phyloP scores from a whole-genome alignment of 192 early-diverging fungal species.

The Linnemannia exigua region DNA sequence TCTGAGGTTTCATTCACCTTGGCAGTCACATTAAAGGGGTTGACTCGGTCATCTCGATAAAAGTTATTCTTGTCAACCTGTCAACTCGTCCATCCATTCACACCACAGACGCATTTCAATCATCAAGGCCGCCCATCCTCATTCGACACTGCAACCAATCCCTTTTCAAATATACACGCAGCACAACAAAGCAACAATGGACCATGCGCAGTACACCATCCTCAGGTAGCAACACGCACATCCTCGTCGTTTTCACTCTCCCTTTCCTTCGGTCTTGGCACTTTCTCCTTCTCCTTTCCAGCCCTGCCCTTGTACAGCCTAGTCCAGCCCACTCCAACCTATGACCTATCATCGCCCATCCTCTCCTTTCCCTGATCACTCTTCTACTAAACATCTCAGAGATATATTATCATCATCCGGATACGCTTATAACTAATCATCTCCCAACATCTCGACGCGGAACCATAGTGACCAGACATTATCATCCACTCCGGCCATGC shows the following conservation, averaged over 20 bases:
- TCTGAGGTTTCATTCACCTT: no score
- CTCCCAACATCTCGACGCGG: no score
- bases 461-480: conserved; percentile 29
- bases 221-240: conserved; percentile 1
- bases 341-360: not conserved
- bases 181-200: conserved; percentile 7
- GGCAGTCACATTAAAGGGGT: no score
- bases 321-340: not conserved
- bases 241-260: no score
- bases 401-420: not conserved
- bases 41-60: no score
- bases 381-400: not conserved
- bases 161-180: not conserved
- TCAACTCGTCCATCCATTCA: not conserved
- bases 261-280: conserved; percentile 7
- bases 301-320: not conserved
- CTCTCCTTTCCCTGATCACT: not conserved
- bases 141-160: not conserved
- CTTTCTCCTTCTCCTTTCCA: not conserved
- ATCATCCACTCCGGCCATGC: conserved; percentile 20
- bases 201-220: conserved; percentile 18
- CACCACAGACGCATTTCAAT: not conserved
- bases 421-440: not conserved
- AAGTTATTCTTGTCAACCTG: not conserved
- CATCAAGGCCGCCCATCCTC: not conserved